Evolutionary conservation across 2,329 filamentous ascomycete species (phyloP).

Genomic region (Penicillium sp.): DNA sequence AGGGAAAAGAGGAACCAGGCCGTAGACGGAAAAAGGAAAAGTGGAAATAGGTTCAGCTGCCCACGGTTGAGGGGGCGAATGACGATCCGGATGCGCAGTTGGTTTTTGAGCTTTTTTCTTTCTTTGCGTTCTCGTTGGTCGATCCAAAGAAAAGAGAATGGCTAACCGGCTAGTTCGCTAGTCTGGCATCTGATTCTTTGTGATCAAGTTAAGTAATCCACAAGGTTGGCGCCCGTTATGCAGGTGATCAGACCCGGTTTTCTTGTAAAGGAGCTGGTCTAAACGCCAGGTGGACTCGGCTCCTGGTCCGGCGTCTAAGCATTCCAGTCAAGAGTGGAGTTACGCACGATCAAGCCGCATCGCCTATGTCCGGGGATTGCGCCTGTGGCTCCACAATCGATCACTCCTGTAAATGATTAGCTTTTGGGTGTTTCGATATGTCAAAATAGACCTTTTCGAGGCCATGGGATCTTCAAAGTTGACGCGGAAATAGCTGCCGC

Average conservation of each 20-base stretch:
- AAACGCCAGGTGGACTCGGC: constrained; percentile 27
- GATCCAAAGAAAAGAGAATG: background rate
- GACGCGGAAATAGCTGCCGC: constrained; percentile 3
- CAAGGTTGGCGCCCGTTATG: constrained; percentile 32
- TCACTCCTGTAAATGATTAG: background rate
- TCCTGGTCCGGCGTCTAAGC: constrained; percentile 30
- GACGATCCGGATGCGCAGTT: constrained; percentile 37
- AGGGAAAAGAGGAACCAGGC: background rate
- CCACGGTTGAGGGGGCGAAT: constrained; percentile 30
- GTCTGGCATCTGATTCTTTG: constrained; percentile 2
- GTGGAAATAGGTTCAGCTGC: constrained; percentile 21
- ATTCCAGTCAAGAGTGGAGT: constrained; percentile 30
- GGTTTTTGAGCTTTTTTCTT: background rate
- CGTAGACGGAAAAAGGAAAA: constrained; percentile 6
- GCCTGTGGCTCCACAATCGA: constrained; percentile 7
- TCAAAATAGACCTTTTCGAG: background rate
- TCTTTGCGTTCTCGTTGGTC: background rate
- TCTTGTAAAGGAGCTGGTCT: constrained; percentile 12
- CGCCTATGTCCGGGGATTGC: constrained; percentile 9
- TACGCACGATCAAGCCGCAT: constrained; percentile 27
- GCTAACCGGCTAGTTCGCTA: background rate
- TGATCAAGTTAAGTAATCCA: background rate
- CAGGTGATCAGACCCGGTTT: constrained; percentile 34
- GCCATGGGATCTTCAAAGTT: background rate
- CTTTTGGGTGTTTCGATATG: background rate